Evolutionary conservation across 306 rosid species (phyloP).

Genomic region (Inga laurina): DNA sequence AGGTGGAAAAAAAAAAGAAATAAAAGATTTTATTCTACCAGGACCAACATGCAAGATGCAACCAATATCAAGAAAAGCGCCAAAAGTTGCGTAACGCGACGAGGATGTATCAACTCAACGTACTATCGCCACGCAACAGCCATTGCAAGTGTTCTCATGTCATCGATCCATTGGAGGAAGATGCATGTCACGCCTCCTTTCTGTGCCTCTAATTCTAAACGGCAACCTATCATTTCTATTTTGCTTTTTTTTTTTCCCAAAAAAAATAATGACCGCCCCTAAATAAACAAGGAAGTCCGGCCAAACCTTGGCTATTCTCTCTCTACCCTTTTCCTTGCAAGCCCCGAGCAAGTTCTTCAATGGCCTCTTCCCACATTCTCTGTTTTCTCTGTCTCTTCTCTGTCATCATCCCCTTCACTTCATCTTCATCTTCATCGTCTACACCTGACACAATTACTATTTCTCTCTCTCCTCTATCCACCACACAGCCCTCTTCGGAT

Average conservation of each 20-base stretch:
- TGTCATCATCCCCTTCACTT: conserved; percentile 36
- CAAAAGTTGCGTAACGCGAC: neutral
- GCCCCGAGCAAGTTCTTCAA: neutral
- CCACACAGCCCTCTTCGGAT: conserved; percentile 45
- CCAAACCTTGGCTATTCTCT: neutral
- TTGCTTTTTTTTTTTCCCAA: neutral
- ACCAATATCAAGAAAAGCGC: neutral
- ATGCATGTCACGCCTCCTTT: neutral
- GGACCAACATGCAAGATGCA: neutral
- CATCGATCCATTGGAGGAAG: neutral
- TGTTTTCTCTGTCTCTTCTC: conserved; percentile 34
- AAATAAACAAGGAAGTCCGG: neutral
- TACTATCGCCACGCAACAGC: neutral
- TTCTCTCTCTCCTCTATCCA: conserved; percentile 42
- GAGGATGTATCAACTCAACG: neutral
- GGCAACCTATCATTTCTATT: neutral
- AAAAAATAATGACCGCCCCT: neutral
- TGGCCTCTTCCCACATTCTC: conserved; percentile 18
- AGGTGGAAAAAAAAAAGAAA: too few species aligned
- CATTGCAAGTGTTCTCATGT: neutral
- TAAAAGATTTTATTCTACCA: too few species aligned
- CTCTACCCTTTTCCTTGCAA: neutral
- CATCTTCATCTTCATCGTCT: conserved; percentile 42
- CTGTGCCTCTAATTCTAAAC: neutral
- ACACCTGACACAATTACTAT: conserved; percentile 41